These are phyloP conservation scores for Ophiostoma triangulosporum DNA, from an alignment of 2,329 filamentous ascomycete genomes.

Conservation along the genomic window DNA sequence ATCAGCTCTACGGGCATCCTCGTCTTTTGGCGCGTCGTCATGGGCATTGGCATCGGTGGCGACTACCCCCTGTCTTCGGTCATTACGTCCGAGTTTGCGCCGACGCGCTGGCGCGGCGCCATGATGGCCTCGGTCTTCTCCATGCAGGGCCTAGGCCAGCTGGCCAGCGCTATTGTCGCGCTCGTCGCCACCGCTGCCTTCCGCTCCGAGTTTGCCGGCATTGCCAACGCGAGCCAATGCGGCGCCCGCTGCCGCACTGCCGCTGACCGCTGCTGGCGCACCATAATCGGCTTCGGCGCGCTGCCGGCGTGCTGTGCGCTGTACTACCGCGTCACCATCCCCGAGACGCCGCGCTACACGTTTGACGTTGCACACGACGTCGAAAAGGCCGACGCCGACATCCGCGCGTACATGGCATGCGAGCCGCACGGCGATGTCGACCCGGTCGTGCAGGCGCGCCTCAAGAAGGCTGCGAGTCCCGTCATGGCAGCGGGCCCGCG, in stretches of 20 bases:
- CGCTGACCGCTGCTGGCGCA: slow-evolving; percentile 70
- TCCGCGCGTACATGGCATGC: slow-evolving; percentile 44
- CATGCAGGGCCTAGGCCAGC: slow-evolving; percentile 75
- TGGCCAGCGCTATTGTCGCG: slow-evolving; percentile 55
- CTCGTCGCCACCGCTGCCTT: slow-evolving; percentile 55
- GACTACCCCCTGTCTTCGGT: slow-evolving; percentile 72
- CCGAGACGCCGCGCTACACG: slow-evolving; percentile 63
- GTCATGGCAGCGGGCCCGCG: slow-evolving; percentile 3
- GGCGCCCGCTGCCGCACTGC: slow-evolving; percentile 50
- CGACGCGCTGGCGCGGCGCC: slow-evolving; percentile 65
- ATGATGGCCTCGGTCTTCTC: slow-evolving; percentile 64
- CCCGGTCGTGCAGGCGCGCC: slow-evolving; percentile 33
- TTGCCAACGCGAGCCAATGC: slow-evolving; percentile 35
- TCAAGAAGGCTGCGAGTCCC: slow-evolving; percentile 34
- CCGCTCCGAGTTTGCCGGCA: slow-evolving; percentile 33
- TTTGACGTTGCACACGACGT: slow-evolving; percentile 59
- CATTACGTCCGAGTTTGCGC: slow-evolving; percentile 75
- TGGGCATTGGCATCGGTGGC: slow-evolving; percentile 68
- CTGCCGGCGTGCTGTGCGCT: slow-evolving; percentile 65
- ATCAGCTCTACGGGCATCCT: slow-evolving; percentile 47
- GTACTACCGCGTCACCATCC: slow-evolving; percentile 78
- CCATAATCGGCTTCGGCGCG: slow-evolving; percentile 67
- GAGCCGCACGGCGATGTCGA: slow-evolving; percentile 35
- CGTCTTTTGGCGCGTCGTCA: slow-evolving; percentile 64
- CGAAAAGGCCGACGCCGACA: slow-evolving; percentile 61